These are phyloP conservation scores for Edaphochlamys debaryana DNA, from an alignment of 139 green algal species.

Conservation along the genomic window DNA sequence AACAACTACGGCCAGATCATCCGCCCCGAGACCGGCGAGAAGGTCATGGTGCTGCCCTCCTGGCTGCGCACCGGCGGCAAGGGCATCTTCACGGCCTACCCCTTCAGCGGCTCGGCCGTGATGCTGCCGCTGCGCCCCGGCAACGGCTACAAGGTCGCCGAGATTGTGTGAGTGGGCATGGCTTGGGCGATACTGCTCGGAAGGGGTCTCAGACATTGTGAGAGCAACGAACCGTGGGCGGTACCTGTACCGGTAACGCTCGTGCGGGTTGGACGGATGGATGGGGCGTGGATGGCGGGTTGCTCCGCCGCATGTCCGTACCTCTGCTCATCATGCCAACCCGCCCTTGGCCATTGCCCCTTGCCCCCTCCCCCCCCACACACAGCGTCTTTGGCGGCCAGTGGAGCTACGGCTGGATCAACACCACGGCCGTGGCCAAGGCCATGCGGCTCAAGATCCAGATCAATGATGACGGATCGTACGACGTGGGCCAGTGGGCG, in stretches of 20 bases:
- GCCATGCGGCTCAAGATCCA: conserved; percentile 30
- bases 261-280: no score
- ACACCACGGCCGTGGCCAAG: conserved; percentile 32
- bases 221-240: not conserved
- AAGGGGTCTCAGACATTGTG: conserved; percentile 2
- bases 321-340: no score
- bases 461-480: not conserved
- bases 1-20: conserved; percentile 46
- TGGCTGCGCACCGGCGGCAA: conserved; percentile 14
- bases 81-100: conserved; percentile 39
- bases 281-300: no score
- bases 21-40: conserved; percentile 20
- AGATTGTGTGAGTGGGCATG: conserved; percentile 41
- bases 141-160: conserved; percentile 33
- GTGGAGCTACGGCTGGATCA: conserved; percentile 29
- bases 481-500: conserved; percentile 24
- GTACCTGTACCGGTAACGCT: no score
- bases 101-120: conserved; percentile 45
- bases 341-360: no score
- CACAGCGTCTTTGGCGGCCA: conserved; percentile 33
- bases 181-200: no score
- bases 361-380: not conserved
- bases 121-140: conserved; percentile 34
- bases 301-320: no score
- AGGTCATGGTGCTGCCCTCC: not conserved